Conservation (phyloP, 2,329 filamentous ascomycete genomes). For the Penicillium sclerotigenum region DNA sequence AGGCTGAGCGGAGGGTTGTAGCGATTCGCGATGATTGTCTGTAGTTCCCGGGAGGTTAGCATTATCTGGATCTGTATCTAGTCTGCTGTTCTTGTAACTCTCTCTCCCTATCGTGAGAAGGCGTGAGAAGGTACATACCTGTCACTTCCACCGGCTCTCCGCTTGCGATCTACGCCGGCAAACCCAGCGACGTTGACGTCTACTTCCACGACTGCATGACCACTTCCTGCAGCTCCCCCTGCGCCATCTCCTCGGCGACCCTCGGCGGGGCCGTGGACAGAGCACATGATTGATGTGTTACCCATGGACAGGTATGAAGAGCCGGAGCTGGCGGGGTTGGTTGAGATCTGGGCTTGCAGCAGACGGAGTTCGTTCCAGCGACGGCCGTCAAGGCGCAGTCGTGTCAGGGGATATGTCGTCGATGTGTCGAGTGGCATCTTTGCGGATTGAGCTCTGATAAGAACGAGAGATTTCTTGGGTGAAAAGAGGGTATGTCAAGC, state of each 20-base stretch:
- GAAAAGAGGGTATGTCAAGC: neutral
- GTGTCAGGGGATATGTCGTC: conserved; percentile 81
- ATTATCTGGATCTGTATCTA: neutral
- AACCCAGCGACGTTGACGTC: conserved; percentile 86
- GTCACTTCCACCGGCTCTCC: conserved; percentile 65
- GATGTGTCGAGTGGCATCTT: conserved; percentile 92
- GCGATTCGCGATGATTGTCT: conserved; percentile 64
- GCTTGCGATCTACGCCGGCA: conserved; percentile 79
- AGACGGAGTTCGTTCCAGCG: conserved; percentile 96
- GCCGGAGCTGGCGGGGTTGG: conserved; percentile 87
- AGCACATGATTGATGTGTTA: conserved; percentile 95
- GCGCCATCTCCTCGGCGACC: conserved; percentile 51
- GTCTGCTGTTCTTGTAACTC: neutral
- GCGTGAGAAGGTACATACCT: conserved; percentile 56
- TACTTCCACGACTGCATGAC: conserved; percentile 69
- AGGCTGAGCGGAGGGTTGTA: conserved; percentile 72
- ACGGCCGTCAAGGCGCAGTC: conserved; percentile 76
- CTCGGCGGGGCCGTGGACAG: conserved; percentile 81
- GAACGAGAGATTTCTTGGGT: neutral
- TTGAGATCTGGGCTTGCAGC: conserved; percentile 83
- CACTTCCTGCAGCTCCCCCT: conserved; percentile 42
- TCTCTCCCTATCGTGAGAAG: neutral
- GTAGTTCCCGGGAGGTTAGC: neutral
- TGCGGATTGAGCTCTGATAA: conserved; percentile 1
- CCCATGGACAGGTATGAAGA: conserved; percentile 95